These are phyloP conservation scores for Trichoderma asperelloides DNA, from an alignment of 495 filamentous ascomycete species.

Conservation along the genomic window DNA sequence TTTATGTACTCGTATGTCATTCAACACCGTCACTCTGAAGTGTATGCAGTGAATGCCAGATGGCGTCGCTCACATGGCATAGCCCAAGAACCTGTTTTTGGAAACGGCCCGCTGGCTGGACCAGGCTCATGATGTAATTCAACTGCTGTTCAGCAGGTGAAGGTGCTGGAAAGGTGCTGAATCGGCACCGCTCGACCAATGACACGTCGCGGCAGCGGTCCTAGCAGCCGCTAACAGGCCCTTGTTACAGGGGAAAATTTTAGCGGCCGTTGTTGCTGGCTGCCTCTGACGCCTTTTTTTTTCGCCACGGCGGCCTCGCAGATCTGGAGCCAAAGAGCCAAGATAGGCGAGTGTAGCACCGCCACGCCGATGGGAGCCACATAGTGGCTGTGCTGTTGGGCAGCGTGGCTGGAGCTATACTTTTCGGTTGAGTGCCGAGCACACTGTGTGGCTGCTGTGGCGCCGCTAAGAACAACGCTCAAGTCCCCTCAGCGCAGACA, in stretches of 20 bases:
- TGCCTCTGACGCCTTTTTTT: constrained; percentile 1
- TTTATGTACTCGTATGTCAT: background rate
- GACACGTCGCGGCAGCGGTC: background rate
- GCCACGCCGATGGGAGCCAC: background rate
- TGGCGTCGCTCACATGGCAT: constrained; percentile 1
- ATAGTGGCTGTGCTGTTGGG: background rate
- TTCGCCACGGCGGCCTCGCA: constrained; percentile 2
- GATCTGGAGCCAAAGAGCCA: background rate
- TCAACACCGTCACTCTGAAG: background rate
- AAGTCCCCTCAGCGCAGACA: background rate
- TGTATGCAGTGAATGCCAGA: background rate
- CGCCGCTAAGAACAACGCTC: background rate
- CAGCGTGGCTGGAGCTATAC: background rate
- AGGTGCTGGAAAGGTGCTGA: background rate
- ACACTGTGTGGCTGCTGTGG: background rate
- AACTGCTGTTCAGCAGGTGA: background rate
- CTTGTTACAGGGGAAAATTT: background rate
- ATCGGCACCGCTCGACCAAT: background rate
- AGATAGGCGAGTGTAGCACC: background rate
- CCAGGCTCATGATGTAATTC: background rate
- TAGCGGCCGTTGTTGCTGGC: background rate
- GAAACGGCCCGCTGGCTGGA: background rate
- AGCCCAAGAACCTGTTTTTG: constrained; percentile 1
- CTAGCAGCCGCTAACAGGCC: background rate
- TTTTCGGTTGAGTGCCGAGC: background rate